Evolutionary conservation across 129 eudicot genomes (phyloP).

Genomic region (Saposhnikovia divaricata): DNA sequence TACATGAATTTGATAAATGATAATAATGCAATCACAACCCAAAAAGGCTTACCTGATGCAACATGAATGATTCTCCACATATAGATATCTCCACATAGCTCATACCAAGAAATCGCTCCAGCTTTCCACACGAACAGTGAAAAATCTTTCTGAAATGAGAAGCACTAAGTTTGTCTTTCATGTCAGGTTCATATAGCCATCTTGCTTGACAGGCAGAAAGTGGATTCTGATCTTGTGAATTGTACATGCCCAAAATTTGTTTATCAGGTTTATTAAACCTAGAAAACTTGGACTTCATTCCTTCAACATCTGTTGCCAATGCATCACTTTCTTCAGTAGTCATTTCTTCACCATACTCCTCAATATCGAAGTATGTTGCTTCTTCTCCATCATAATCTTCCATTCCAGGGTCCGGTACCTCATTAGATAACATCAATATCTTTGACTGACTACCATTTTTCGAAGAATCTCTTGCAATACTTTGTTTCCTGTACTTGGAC

Average conservation of each 20-base stretch:
- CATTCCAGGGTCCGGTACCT: constrained; percentile 19
- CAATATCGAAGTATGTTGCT: constrained; percentile 16
- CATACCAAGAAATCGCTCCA: constrained; percentile 51
- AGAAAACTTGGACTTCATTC: constrained; percentile 10
- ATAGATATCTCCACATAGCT: constrained; percentile 66
- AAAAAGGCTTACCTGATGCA: constrained; percentile 74
- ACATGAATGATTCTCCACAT: constrained; percentile 94
- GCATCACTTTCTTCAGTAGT: constrained; percentile 31
- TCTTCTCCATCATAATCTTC: constrained; percentile 28
- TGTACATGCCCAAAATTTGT: constrained; percentile 8
- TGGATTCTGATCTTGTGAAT: constrained; percentile 17
- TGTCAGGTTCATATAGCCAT: constrained; percentile 86
- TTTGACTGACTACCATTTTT: constrained; percentile 29
- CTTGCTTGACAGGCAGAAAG: constrained; percentile 38
- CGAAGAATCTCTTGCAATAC: constrained; percentile 23
- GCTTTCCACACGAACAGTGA: constrained; percentile 70
- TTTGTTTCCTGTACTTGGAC: constrained; percentile 55
- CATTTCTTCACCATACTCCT: constrained; percentile 33
- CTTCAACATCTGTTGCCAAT: constrained; percentile 16
- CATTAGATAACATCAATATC: constrained; percentile 31
- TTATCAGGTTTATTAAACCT: constrained; percentile 10
- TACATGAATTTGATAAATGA: background rate
- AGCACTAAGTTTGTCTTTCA: constrained; percentile 58
- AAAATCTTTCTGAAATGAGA: constrained; percentile 82
- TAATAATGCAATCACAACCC: background rate